Base-by-base conservation (phyloP, 2,329 filamentous ascomycete genomes). In the Canariomyces notabilis region DNA sequence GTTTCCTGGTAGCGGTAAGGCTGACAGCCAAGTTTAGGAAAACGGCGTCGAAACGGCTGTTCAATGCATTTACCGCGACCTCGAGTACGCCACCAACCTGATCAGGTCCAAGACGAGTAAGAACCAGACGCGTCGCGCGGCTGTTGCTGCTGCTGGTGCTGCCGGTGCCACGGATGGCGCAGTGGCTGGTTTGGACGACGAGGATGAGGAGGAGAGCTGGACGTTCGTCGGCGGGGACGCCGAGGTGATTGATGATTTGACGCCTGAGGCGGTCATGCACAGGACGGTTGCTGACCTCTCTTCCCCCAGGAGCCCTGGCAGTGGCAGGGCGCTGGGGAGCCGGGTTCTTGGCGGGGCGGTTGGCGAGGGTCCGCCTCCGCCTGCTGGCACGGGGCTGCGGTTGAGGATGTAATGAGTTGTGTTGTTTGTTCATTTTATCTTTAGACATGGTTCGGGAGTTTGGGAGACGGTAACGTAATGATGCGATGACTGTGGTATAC, bases 31-130 rank as follows among this genome's bases (percentile, higher is more conserved):
- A n/a, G n/a, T n/a, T n/a, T n/a, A 94, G 85, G 91, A 98, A 65
- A 82, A 89, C 54, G 93, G 93, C 29, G 89, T 96, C n/a, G 82
- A 85, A 38, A 86, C 77, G 5, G 93, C 91, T 5, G 93, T 97
- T 52, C 87, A 95, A 65, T 87, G 82, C 50, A 87, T 98, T 46
- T 98, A 97, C 63, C 85, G 93, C 34, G 91, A 97, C 63, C 76
- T 97, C 46, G 93, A 97, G 62, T 96, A 96, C 59, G 90, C 93
- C 31, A 87, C 80, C 65, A 85, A 84, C 14, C 73, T 97, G 36
- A 85, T 95, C 63, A 87, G 85, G 65, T 79, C 72, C 47, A 79
- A 79, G 63, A 67, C 70, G 2, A 71, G 70, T 52, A 79, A 77
- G 65, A 82, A 71, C 46, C 64, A 60, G 35, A 57, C 57, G 21